Evolutionary conservation across 768 basidiomycete species (phyloP).

Genomic region (Panaeolus cyanescens): DNA sequence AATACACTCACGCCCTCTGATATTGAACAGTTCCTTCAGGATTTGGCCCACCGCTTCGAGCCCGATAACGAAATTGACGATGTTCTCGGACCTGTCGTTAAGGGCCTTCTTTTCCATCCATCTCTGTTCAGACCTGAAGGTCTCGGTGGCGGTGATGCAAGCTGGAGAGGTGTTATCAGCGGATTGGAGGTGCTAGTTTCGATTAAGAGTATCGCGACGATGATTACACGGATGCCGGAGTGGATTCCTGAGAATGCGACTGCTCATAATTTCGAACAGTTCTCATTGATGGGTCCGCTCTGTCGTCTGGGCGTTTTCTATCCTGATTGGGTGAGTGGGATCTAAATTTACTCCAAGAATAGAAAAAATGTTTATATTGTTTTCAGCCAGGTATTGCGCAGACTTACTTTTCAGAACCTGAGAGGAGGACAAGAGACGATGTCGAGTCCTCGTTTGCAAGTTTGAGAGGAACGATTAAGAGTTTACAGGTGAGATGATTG

Average conservation of each 20-base stretch:
- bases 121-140: constrained; percentile 69
- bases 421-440: constrained; percentile 71
- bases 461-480: constrained; percentile 83
- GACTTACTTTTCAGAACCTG: constrained; percentile 85
- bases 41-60: constrained; percentile 80
- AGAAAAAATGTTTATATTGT: neutral
- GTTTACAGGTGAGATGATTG: constrained; percentile 62
- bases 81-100: constrained; percentile 77
- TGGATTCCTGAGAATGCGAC: constrained; percentile 70
- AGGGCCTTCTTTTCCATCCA: constrained; percentile 60
- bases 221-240: constrained; percentile 74
- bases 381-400: constrained; percentile 71
- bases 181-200: constrained; percentile 81
- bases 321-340: constrained; percentile 76
- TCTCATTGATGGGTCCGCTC: constrained; percentile 81
- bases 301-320: constrained; percentile 84
- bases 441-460: constrained; percentile 83
- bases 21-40: constrained; percentile 79
- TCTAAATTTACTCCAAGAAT: neutral
- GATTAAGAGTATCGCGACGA: constrained; percentile 79
- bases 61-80: constrained; percentile 76
- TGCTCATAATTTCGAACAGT: constrained; percentile 60
- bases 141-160: constrained; percentile 68
- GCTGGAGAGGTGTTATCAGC: constrained; percentile 85
- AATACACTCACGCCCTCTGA: constrained; percentile 65